A percentile compares a stretch with the other conserved stretches of the same genome.
Evolutionary conservation across 2,329 filamentous ascomycete genomes (phyloP).

Genomic region (Neocucurbitaria cava): DNA sequence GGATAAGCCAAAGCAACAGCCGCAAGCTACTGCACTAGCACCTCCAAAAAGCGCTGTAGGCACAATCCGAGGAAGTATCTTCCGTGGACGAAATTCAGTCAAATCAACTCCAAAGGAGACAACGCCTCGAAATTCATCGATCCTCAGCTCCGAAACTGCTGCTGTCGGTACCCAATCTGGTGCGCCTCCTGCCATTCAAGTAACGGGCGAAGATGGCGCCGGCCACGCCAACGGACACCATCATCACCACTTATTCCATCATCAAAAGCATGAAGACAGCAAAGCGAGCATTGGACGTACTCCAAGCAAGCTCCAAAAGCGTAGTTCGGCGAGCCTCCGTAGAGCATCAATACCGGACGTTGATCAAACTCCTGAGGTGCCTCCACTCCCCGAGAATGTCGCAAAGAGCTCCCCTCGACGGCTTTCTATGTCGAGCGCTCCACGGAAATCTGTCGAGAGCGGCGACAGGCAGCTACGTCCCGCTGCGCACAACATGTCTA

Average conservation of each 20-base stretch:
- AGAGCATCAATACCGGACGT: conserved; percentile 30
- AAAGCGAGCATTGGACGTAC: conserved; percentile 46
- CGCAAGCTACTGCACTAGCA: conserved; percentile 57
- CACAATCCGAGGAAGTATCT: conserved; percentile 78
- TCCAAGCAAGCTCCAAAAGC: conserved; percentile 49
- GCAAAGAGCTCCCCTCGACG: conserved; percentile 29
- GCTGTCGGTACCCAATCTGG: conserved; percentile 37
- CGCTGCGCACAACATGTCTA: conserved; percentile 52
- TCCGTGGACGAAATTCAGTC: conserved; percentile 60
- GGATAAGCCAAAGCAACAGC: conserved; percentile 46
- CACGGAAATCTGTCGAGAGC: conserved; percentile 37
- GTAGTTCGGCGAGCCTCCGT: conserved; percentile 48
- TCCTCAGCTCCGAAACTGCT: conserved; percentile 34
- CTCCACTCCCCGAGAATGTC: conserved; percentile 29
- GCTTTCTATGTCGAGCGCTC: conserved; percentile 27
- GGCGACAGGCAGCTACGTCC: conserved; percentile 47
- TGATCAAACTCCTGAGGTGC: conserved; percentile 29
- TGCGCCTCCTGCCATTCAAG: conserved; percentile 73
- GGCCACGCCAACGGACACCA: conserved; percentile 45
- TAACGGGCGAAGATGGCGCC: conserved; percentile 68
- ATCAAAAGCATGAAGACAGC: conserved; percentile 45
- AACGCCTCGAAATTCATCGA: conserved; percentile 29
- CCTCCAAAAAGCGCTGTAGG: conserved; percentile 68
- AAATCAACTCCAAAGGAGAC: conserved; percentile 28
- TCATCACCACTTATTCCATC: conserved; percentile 41